A percentile compares a stretch with the other conserved stretches of the same genome.
These are phyloP conservation scores for Yamagishiella unicocca DNA, from an alignment of 139 green algal species.

Conservation along the genomic window DNA sequence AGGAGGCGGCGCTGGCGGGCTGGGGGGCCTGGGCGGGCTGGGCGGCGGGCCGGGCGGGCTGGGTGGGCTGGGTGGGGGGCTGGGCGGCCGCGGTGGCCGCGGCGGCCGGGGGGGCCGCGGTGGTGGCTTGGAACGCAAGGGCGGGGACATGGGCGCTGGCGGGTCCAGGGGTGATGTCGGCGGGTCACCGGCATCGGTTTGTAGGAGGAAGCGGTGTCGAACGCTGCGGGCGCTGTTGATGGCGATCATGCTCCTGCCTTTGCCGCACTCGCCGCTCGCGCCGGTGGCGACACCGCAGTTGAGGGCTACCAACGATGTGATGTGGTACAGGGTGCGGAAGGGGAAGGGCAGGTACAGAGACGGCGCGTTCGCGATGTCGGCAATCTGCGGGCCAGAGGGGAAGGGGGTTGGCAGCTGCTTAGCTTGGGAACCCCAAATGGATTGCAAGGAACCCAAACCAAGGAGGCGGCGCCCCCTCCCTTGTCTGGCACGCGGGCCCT, in stretches of 20 bases:
- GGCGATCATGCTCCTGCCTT: not conserved
- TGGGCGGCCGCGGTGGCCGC: not conserved
- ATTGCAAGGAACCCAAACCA: no score
- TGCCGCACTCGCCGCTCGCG: not conserved
- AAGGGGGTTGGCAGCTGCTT: no score
- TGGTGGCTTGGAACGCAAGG: not conserved
- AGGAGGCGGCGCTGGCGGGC: not conserved
- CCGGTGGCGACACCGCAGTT: not conserved
- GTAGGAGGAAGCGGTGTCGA: not conserved
- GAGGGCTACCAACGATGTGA: not conserved
- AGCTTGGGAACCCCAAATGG: no score
- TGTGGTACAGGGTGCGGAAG: not conserved
- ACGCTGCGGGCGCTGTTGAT: not conserved
- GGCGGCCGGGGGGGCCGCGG: not conserved
- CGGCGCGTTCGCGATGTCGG: not conserved
- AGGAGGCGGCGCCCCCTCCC: no score
- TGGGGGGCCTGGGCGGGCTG: slow-evolving; percentile 3
- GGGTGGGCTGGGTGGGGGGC: not conserved
- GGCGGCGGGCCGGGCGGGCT: not conserved
- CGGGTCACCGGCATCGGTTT: not conserved
- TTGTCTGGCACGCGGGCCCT: no score
- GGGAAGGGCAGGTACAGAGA: not conserved
- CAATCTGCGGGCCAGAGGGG: not conserved
- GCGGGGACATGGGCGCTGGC: not conserved
- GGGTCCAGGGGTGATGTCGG: not conserved